A percentile compares a stretch with the other conserved stretches of the same genome.
These are phyloP conservation scores for Lumnitzera littorea DNA, from an alignment of 345 rosid species.

Conservation along the genomic window DNA sequence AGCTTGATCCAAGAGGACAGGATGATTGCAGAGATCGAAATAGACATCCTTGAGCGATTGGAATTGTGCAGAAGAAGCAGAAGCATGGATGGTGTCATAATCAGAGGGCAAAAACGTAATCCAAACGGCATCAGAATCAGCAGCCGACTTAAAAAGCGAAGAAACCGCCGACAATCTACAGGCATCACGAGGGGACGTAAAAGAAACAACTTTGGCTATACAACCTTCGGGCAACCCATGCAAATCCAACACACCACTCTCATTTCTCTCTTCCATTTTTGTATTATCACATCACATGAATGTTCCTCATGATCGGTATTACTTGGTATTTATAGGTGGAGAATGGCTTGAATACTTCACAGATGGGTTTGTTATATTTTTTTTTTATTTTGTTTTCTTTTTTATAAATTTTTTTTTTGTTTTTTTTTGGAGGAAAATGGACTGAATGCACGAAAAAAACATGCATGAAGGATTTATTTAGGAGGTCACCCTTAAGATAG, in stretches of 20 bases:
- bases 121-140: slow-evolving; percentile 62
- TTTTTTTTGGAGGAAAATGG: too few relatives aligned
- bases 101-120: slow-evolving; percentile 45
- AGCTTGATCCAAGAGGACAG: slow-evolving; percentile 48
- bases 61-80: not conserved
- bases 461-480: too few relatives aligned
- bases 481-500: too few relatives aligned
- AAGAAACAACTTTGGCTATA: slow-evolving; percentile 38
- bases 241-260: slow-evolving; percentile 6
- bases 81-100: slow-evolving; percentile 16
- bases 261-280: not conserved
- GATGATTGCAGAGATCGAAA: slow-evolving; percentile 26
- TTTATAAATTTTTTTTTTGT: too few relatives aligned
- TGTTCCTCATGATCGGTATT: too few relatives aligned
- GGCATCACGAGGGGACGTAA: slow-evolving; percentile 40
- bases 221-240: slow-evolving; percentile 37
- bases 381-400: too few relatives aligned
- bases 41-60: slow-evolving; percentile 42
- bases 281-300: too few relatives aligned
- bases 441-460: too few relatives aligned
- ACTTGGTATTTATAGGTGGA: too few relatives aligned
- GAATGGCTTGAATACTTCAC: too few relatives aligned
- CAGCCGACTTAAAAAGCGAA: slow-evolving; percentile 29
- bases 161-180: slow-evolving; percentile 42
- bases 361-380: too few relatives aligned